phyloP scores from a whole-genome alignment of 495 filamentous ascomycete genomes.

The Hypoxylon fragiforme region DNA sequence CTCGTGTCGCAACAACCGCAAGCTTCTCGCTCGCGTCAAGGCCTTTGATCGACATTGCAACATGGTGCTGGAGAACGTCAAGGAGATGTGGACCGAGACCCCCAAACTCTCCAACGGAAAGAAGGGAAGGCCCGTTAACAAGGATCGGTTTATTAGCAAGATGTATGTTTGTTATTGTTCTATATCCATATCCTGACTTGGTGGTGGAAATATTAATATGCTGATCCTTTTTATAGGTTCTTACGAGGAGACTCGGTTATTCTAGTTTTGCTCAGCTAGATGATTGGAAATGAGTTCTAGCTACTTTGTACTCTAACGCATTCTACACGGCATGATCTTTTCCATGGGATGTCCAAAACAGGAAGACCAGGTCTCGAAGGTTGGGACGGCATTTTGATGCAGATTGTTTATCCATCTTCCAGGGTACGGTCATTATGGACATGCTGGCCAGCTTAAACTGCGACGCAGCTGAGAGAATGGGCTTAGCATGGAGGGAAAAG shows the following conservation, averaged over 20 bases:
- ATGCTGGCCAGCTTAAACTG: constrained; percentile 5
- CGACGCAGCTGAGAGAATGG: not conserved
- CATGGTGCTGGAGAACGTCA: constrained; percentile 97
- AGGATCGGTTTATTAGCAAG: constrained; percentile 98
- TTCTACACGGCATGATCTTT: constrained; percentile 3
- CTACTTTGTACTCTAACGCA: not conserved
- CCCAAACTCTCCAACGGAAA: constrained; percentile 73
- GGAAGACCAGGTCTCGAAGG: constrained; percentile 4
- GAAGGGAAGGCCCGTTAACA: constrained; percentile 91
- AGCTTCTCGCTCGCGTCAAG: constrained; percentile 65
- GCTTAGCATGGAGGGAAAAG: constrained; percentile 11
- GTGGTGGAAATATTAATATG: constrained; percentile 16
- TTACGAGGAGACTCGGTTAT: constrained; percentile 93
- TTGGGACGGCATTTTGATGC: constrained; percentile 10
- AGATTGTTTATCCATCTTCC: constrained; percentile 3
- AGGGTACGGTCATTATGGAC: constrained; percentile 3
- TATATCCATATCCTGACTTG: not conserved
- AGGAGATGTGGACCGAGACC: constrained; percentile 99
- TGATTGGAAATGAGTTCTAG: not conserved
- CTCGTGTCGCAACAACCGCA: constrained; percentile 88
- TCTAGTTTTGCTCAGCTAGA: constrained; percentile 81
- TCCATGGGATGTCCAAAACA: constrained; percentile 1
- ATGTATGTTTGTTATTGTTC: constrained; percentile 63
- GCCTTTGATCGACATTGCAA: constrained; percentile 64
- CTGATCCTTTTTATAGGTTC: constrained; percentile 64